Conservation (phyloP, 176 grass and related monocot genomes). For the Carex parvula region DNA sequence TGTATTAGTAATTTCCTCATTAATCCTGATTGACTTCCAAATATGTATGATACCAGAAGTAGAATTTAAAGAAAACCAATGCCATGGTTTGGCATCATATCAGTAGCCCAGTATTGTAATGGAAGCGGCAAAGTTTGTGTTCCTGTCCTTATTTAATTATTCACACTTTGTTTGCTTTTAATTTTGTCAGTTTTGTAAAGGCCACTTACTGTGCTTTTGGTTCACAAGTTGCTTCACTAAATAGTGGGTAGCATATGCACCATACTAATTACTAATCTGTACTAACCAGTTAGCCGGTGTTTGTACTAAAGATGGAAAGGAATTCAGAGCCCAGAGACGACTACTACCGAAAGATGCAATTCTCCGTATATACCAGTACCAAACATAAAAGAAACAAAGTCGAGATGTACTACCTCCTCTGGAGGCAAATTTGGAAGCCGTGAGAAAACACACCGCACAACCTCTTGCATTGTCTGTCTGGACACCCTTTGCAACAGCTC, state of each 20-base stretch:
- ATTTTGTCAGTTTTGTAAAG: background rate
- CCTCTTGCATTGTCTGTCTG: constrained; percentile 96
- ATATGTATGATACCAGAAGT: background rate
- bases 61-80: background rate
- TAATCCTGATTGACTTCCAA: constrained; percentile 13
- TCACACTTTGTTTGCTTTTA: background rate
- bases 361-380: background rate
- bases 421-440: constrained; percentile 43
- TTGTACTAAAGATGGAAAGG: background rate
- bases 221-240: background rate
- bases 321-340: background rate
- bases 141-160: background rate
- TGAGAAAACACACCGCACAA: constrained; percentile 66
- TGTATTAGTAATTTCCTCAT: constrained; percentile 28
- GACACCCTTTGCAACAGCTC: constrained; percentile 94
- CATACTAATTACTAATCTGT: background rate
- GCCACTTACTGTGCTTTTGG: background rate
- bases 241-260: background rate
- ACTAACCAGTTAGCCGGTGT: background rate
- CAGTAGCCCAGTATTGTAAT: background rate
- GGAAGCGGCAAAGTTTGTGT: background rate
- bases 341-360: background rate
- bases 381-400: constrained; percentile 24
- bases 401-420: constrained; percentile 15
- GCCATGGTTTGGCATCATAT: background rate